A percentile compares a stretch with the other conserved stretches of the same genome.
phyloP scores from a whole-genome alignment of 2,329 filamentous ascomycete species.

The Colletotrichum tamarilloi region DNA sequence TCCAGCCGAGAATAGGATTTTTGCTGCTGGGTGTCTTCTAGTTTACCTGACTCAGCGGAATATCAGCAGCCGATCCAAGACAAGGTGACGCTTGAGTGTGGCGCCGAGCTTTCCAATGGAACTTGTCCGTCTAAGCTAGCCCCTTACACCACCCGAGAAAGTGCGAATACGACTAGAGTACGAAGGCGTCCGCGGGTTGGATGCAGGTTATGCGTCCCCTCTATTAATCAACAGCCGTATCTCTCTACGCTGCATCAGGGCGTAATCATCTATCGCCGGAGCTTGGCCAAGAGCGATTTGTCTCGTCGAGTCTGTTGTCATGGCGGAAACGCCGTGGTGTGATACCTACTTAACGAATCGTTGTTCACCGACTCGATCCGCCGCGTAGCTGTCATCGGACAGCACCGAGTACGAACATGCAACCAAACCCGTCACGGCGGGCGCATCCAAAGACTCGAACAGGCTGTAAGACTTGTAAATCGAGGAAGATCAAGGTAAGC shows the following conservation, averaged over 20 bases:
- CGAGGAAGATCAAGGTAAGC: slow-evolving; percentile 53
- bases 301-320: not conserved
- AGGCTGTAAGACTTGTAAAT: slow-evolving; percentile 51
- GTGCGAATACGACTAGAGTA: slow-evolving; percentile 23
- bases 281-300: not conserved
- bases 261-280: not conserved
- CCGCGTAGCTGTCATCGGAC: not conserved
- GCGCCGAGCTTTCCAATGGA: slow-evolving; percentile 23
- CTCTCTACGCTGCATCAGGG: slow-evolving; percentile 1
- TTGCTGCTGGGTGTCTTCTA: not conserved
- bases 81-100: slow-evolving; percentile 8
- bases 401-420: slow-evolving; percentile 29
- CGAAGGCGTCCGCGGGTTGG: slow-evolving; percentile 28
- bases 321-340: slow-evolving; percentile 18
- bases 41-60: slow-evolving; percentile 21
- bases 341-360: not conserved
- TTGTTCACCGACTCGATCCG: not conserved
- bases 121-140: slow-evolving; percentile 5
- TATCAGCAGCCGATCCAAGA: slow-evolving; percentile 4
- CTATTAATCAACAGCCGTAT: slow-evolving; percentile 18
- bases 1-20: not conserved
- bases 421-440: slow-evolving; percentile 31
- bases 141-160: slow-evolving; percentile 21
- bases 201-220: slow-evolving; percentile 18
- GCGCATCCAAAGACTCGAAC: slow-evolving; percentile 48